Evolutionary conservation across 495 filamentous ascomycete species (phyloP).

Genomic region (Bryoglossum gracile): DNA sequence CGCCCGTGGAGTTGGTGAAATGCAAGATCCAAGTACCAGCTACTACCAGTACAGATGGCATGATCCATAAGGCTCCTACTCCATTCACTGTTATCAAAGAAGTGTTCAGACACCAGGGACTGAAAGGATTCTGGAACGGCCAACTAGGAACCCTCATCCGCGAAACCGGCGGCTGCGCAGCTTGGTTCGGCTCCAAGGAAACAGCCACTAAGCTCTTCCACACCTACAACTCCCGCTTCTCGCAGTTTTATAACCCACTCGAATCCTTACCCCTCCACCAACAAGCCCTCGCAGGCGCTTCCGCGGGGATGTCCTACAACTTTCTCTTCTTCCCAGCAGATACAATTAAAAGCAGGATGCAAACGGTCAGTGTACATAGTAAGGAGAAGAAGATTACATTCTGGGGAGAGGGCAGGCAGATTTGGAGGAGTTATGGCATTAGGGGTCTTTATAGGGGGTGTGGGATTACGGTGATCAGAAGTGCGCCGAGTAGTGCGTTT

Average conservation of each 20-base stretch:
- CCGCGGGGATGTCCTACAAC: slow-evolving; percentile 88
- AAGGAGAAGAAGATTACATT: slow-evolving; percentile 48
- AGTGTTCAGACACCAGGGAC: slow-evolving; percentile 71
- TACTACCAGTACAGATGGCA: slow-evolving; percentile 17
- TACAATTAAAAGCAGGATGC: slow-evolving; percentile 93
- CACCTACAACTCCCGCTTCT: slow-evolving; percentile 25
- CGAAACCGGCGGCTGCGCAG: slow-evolving; percentile 85
- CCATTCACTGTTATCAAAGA: slow-evolving; percentile 52
- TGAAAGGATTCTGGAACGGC: slow-evolving; percentile 89
- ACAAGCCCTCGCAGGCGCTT: slow-evolving; percentile 81
- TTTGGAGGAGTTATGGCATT: slow-evolving; percentile 78
- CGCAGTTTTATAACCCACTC: background rate
- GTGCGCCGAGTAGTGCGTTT: slow-evolving; percentile 90
- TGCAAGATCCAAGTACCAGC: slow-evolving; percentile 89
- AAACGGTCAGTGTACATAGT: slow-evolving; percentile 66
- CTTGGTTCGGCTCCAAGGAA: slow-evolving; percentile 95
- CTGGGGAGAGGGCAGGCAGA: slow-evolving; percentile 51
- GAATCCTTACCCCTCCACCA: slow-evolving; percentile 60
- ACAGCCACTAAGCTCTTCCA: slow-evolving; percentile 61
- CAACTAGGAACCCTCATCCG: slow-evolving; percentile 89
- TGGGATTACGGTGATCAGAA: slow-evolving; percentile 81
- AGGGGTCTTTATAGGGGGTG: slow-evolving; percentile 88
- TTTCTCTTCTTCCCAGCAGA: slow-evolving; percentile 96
- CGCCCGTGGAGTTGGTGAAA: slow-evolving; percentile 94
- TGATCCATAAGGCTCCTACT: slow-evolving; percentile 15